Evolutionary conservation across 768 basidiomycete genomes (phyloP), one percentile per base, ranked within the genome.

Genomic region (Panaeolus cyanescens): DNA sequence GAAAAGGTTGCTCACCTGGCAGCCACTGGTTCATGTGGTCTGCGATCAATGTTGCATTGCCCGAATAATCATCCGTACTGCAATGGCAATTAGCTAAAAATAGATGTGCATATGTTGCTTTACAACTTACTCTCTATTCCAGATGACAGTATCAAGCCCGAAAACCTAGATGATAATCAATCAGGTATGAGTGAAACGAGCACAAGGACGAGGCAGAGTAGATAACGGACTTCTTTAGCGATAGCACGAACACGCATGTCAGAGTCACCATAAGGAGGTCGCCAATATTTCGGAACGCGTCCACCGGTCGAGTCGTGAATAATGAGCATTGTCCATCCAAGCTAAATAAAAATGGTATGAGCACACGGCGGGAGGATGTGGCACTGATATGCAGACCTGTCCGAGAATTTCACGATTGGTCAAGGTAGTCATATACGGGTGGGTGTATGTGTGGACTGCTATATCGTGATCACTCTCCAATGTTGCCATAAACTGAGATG

Each of bases 201-300:
- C 15, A 34, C 5, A 42, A 31, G n/a, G 13, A 28, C 30, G 19
- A 17, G 7, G 34, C 25, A 25, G 45, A 25, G 12, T 15, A 58
- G 17, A 31, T 10, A 31, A 17, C 63, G 19, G 55, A 95, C 89
- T 70, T 93, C 87, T 70, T 83, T 80, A 25, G 95, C 96, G 68
- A 99, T 92, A 3, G 94, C 88, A 34, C 85, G 80, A 32, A 96
- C 92, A 54, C 96, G 85, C 73, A 83, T 84, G 70, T 99, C 96
- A 45, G 83, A 83, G 71, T 96, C 91, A 32, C 92, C 93, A 69
- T 85, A 94, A 7, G 93, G 93, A 1, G 93, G 93, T n/a, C 93
- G 78, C 95, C 95, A 97, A 79, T 81, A 95, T 53, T 75, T 75
- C 1, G 83, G 80, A 10, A 88, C 66, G 12, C 85, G 83, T 3